Conservation (phyloP, 2,329 filamentous ascomycete genomes). For the Anthostomella pinea region DNA sequence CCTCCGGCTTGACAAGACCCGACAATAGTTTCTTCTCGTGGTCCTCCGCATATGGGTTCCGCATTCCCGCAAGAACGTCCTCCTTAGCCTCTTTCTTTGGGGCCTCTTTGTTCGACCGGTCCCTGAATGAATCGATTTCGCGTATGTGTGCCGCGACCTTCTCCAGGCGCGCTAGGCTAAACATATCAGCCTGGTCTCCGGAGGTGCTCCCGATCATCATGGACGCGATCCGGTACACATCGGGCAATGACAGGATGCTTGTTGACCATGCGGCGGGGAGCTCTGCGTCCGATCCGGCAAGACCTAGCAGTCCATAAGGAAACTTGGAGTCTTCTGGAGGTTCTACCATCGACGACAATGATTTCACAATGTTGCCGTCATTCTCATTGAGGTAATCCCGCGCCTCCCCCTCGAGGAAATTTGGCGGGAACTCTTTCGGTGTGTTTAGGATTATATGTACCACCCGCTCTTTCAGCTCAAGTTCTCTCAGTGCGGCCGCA, state of each 20-base stretch:
- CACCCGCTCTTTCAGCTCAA: conserved; percentile 37
- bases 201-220: conserved; percentile 24
- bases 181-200: conserved; percentile 12
- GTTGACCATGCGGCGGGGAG: conserved; percentile 12
- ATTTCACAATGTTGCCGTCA: conserved; percentile 26
- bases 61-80: conserved; percentile 26
- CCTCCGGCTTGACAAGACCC: conserved; percentile 77
- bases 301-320: conserved; percentile 12
- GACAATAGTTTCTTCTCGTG: conserved; percentile 81
- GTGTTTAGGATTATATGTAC: too few relatives aligned
- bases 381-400: conserved; percentile 27
- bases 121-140: conserved; percentile 43
- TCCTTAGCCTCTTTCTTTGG: not conserved
- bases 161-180: conserved; percentile 15
- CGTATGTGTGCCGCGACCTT: conserved; percentile 14
- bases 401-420: too few relatives aligned
- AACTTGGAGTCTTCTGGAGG: conserved; percentile 2
- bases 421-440: too few relatives aligned
- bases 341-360: conserved; percentile 23
- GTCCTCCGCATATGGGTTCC: conserved; percentile 54
- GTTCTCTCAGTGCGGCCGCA: conserved; percentile 36
- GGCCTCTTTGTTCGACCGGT: conserved; percentile 30
- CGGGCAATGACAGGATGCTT: conserved; percentile 21
- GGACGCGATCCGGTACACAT: conserved; percentile 29
- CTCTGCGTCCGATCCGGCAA: conserved; percentile 9